These are phyloP conservation scores for Candida argentea DNA, from an alignment of 805 yeast genomes.

Conservation along the genomic window DNA sequence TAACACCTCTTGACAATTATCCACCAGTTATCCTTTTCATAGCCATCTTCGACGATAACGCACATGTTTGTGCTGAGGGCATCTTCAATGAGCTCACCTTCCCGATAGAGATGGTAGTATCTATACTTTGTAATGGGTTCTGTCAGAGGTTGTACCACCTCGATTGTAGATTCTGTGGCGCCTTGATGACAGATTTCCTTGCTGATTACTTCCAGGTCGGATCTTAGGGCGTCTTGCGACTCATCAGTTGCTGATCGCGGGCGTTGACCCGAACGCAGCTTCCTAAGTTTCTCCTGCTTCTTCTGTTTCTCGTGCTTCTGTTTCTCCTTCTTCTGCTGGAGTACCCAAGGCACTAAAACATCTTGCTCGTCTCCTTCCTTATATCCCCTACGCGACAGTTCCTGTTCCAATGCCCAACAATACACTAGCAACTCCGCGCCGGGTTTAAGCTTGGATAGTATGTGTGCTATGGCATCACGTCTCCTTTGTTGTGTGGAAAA, in stretches of 20 bases:
- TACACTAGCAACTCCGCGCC: constrained; percentile 73
- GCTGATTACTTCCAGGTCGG: background rate
- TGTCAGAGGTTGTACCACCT: constrained; percentile 29
- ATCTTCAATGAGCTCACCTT: constrained; percentile 76
- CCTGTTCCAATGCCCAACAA: constrained; percentile 97
- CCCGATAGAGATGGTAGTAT: constrained; percentile 76
- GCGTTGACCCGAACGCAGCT: background rate
- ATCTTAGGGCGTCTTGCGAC: background rate
- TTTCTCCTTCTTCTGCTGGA: constrained; percentile 39
- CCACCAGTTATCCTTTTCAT: constrained; percentile 96
- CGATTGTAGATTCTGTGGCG: constrained; percentile 1
- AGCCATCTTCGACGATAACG: constrained; percentile 57
- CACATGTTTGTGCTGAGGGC: constrained; percentile 63
- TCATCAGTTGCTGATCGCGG: background rate
- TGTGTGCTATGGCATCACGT: constrained; percentile 60
- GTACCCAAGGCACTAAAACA: constrained; percentile 92
- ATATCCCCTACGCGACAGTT: constrained; percentile 79
- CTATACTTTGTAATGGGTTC: constrained; percentile 54
- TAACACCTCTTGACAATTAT: constrained; percentile 16
- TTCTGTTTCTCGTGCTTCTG: constrained; percentile 11
- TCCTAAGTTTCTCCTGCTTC: constrained; percentile 4
- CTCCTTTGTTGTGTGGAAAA: constrained; percentile 81
- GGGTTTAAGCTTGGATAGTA: constrained; percentile 44
- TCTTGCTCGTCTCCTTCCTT: constrained; percentile 89
- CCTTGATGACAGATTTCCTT: constrained; percentile 4